A percentile compares a stretch with the other conserved stretches of the same genome.
Conservation (phyloP, 495 filamentous ascomycete genomes). For the Talaromyces proteolyticus region DNA sequence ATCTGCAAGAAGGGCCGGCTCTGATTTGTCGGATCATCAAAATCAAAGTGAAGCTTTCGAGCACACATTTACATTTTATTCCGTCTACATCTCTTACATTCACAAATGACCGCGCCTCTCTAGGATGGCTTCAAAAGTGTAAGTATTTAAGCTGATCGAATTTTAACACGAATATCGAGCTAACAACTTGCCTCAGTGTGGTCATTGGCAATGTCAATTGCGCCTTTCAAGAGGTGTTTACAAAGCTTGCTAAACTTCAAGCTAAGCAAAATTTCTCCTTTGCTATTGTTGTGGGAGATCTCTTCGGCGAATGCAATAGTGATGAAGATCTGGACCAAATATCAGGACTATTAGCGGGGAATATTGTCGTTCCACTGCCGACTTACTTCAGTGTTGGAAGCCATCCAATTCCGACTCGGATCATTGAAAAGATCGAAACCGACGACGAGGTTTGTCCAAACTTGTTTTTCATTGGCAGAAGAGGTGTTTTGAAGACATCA, state of each 20-base stretch:
- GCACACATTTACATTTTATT: neutral
- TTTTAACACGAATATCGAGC: neutral
- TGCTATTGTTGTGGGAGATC: slow-evolving; percentile 75
- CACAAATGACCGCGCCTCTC: too few species aligned
- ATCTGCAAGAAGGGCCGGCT: too few species aligned
- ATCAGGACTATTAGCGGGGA: slow-evolving; percentile 59
- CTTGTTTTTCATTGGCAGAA: slow-evolving; percentile 81
- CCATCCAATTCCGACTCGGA: slow-evolving; percentile 54
- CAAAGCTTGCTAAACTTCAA: slow-evolving; percentile 72
- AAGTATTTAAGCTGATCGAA: slow-evolving; percentile 22
- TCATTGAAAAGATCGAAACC: slow-evolving; percentile 66
- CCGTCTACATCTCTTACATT: neutral
- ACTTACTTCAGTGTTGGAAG: slow-evolving; percentile 83
- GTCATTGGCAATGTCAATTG: slow-evolving; percentile 77
- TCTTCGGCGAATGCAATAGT: slow-evolving; percentile 53
- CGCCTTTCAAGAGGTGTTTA: slow-evolving; percentile 63
- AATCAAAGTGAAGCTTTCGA: neutral
- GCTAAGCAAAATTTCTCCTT: slow-evolving; percentile 80
- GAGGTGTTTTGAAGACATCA: slow-evolving; percentile 77
- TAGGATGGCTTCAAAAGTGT: slow-evolving; percentile 68
- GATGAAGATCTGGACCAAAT: slow-evolving; percentile 53
- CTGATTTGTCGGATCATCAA: neutral
- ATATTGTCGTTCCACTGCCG: slow-evolving; percentile 66
- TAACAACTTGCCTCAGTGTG: slow-evolving; percentile 45
- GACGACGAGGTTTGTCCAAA: slow-evolving; percentile 84